phyloP scores from a whole-genome alignment of 352 stramenopile species.

The Pythium folliculosum region DNA sequence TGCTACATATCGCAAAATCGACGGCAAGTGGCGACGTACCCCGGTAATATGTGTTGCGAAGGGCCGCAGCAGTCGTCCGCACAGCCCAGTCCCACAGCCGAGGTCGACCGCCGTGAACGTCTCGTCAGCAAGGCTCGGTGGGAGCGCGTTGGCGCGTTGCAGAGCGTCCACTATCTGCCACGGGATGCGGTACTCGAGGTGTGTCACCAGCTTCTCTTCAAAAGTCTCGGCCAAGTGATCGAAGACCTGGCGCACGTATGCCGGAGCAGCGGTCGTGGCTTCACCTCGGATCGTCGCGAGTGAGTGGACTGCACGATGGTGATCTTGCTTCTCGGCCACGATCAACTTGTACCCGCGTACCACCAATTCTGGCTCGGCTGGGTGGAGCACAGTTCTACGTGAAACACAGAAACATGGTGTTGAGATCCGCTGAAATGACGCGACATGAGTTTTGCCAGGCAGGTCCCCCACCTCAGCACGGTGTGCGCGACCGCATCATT shows the following conservation, averaged over 20 bases:
- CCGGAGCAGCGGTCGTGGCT: constrained; percentile 49
- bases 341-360: constrained; percentile 51
- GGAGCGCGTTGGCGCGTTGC: constrained; percentile 39
- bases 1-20: background rate
- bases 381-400: constrained; percentile 61
- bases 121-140: constrained; percentile 13
- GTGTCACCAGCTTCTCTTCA: constrained; percentile 79
- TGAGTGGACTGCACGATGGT: constrained; percentile 64
- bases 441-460: background rate
- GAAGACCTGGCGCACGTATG: constrained; percentile 78
- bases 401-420: background rate
- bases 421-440: background rate
- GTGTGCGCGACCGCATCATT: constrained; percentile 78
- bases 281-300: constrained; percentile 62
- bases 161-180: constrained; percentile 78
- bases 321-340: constrained; percentile 33
- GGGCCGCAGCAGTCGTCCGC: constrained; percentile 61
- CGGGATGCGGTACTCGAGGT: constrained; percentile 77
- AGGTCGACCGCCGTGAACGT: constrained; percentile 57
- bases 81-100: constrained; percentile 79
- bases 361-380: constrained; percentile 57
- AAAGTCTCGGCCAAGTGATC: constrained; percentile 79
- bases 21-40: constrained; percentile 29
- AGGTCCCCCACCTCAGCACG: constrained; percentile 50
- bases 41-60: constrained; percentile 59